Evolutionary conservation across 208 protist species (phyloP).

Genomic region (Leishmania guyanensis): DNA sequence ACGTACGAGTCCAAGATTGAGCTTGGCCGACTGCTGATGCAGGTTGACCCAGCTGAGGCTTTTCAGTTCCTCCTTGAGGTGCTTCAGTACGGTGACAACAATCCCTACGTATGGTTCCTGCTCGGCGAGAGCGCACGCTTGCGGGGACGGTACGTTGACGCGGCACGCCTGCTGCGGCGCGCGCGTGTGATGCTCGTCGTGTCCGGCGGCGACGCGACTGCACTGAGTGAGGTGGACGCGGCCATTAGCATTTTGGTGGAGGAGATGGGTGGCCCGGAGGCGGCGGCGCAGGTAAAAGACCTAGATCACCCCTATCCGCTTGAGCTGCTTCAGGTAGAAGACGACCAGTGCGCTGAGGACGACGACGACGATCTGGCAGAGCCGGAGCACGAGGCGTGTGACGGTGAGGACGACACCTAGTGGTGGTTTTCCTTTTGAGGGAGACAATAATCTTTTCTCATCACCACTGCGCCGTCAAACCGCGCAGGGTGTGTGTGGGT

Average conservation of each 20-base stretch:
- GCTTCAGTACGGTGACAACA: constrained; percentile 90
- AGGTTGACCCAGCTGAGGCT: constrained; percentile 76
- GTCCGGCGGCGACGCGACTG: constrained; percentile 49
- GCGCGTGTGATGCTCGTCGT: constrained; percentile 85
- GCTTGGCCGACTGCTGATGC: constrained; percentile 89
- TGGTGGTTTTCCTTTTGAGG: not conserved
- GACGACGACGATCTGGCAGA: constrained; percentile 61
- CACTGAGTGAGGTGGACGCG: constrained; percentile 75
- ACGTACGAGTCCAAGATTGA: constrained; percentile 93
- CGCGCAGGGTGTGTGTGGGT: not conserved
- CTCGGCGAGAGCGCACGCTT: constrained; percentile 87
- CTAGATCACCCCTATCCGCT: constrained; percentile 86
- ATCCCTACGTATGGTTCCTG: constrained; percentile 93
- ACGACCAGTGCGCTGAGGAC: constrained; percentile 34
- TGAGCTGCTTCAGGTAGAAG: constrained; percentile 77
- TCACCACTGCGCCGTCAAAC: not conserved
- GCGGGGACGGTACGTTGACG: constrained; percentile 71
- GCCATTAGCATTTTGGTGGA: constrained; percentile 80
- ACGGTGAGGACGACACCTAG: constrained; percentile 60
- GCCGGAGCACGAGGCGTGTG: constrained; percentile 72
- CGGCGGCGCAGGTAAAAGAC: constrained; percentile 64
- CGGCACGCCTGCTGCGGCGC: constrained; percentile 80
- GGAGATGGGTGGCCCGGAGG: constrained; percentile 88
- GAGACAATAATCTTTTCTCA: not conserved
- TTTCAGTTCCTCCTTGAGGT: constrained; percentile 83